Evolutionary conservation across 352 stramenopile genomes (phyloP).

Genomic region (Phytopythium sindhum): DNA sequence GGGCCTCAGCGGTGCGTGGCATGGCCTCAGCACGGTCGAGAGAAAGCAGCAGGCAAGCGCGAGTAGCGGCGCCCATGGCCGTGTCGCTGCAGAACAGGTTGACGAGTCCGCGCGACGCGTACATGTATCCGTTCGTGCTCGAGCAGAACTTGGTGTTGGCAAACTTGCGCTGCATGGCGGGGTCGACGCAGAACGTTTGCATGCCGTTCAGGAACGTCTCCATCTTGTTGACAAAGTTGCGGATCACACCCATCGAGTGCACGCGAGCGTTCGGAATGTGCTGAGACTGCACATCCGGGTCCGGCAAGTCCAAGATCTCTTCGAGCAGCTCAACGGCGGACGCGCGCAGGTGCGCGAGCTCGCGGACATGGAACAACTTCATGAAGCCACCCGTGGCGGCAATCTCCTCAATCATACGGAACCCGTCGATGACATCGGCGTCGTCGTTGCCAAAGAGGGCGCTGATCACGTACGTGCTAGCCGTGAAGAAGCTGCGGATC

Average conservation of each 20-base stretch:
- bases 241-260: conserved; percentile 79
- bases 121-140: conserved; percentile 63
- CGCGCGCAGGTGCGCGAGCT: conserved; percentile 56
- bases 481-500: conserved; percentile 82
- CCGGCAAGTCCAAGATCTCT: conserved; percentile 76
- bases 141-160: conserved; percentile 75
- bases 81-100: conserved; percentile 74
- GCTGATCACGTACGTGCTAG: conserved; percentile 69
- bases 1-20: conserved; percentile 54
- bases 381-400: conserved; percentile 63
- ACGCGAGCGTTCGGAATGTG: conserved; percentile 60
- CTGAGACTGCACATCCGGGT: conserved; percentile 69
- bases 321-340: conserved; percentile 74
- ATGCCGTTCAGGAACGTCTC: conserved; percentile 66
- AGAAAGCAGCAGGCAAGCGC: conserved; percentile 60
- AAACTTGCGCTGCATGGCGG: conserved; percentile 65
- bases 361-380: conserved; percentile 70
- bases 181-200: conserved; percentile 67
- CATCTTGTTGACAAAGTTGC: conserved; percentile 89
- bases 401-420: conserved; percentile 76
- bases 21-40: conserved; percentile 67
- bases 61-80: conserved; percentile 68
- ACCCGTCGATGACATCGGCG: conserved; percentile 73
- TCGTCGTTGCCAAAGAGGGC: conserved; percentile 77
- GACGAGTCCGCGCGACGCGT: conserved; percentile 56